phyloP scores from a whole-genome alignment of 2,329 filamentous ascomycete species.

The Cladophialophora immunda region DNA sequence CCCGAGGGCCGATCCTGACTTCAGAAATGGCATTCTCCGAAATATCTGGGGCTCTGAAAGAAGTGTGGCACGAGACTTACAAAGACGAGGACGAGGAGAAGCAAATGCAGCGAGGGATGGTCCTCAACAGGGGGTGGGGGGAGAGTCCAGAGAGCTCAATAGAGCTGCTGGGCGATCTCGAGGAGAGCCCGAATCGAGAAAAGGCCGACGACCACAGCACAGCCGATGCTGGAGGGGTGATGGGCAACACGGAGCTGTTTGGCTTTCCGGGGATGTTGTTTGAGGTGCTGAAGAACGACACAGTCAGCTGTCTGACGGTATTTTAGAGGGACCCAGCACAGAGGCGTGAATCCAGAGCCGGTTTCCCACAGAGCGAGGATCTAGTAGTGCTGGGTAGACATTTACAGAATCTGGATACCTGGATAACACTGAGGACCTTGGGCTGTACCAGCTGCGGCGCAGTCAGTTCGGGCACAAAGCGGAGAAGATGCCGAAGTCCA shows the following conservation, averaged over 20 bases:
- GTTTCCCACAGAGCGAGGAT: neutral
- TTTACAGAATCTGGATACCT: too few relatives aligned
- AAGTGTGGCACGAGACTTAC: constrained; percentile 75
- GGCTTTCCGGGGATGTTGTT: constrained; percentile 94
- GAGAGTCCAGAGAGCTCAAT: constrained; percentile 84
- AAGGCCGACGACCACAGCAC: constrained; percentile 39
- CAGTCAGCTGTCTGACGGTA: constrained; percentile 86
- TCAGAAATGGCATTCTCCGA: constrained; percentile 83
- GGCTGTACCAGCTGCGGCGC: neutral
- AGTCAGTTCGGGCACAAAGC: neutral
- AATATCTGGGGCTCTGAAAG: constrained; percentile 73
- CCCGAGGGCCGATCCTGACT: constrained; percentile 59
- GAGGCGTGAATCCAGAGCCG: too few relatives aligned
- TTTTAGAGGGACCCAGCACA: constrained; percentile 14
- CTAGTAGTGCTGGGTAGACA: too few relatives aligned
- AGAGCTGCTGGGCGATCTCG: constrained; percentile 85
- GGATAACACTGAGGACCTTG: neutral
- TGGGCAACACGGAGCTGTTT: constrained; percentile 83
- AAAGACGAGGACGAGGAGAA: constrained; percentile 63
- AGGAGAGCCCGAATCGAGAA: constrained; percentile 66
- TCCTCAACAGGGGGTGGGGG: constrained; percentile 89
- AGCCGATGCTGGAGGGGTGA: constrained; percentile 62
- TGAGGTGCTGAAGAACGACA: constrained; percentile 92
- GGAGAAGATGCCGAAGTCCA: neutral
- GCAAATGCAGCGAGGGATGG: constrained; percentile 71